Evolutionary conservation across 352 stramenopile genomes (phyloP).

Genomic region (Pythium angustatum): DNA sequence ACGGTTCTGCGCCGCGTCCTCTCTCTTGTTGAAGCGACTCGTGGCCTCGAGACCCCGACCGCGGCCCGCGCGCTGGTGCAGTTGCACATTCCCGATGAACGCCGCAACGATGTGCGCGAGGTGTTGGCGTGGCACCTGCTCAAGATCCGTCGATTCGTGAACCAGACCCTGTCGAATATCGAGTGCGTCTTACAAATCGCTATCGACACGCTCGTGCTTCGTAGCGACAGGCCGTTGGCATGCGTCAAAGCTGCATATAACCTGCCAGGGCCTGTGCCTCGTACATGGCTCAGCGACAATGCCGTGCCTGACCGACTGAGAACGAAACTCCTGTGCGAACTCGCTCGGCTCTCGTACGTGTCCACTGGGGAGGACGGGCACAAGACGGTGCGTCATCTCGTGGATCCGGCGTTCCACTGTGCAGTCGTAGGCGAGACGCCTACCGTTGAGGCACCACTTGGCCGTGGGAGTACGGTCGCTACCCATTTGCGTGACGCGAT

Average conservation of each 20-base stretch:
- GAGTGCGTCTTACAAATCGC: neutral
- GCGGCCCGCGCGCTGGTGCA: neutral
- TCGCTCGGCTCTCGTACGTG: neutral
- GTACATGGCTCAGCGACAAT: neutral
- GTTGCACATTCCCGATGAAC: neutral
- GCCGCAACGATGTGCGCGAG: neutral
- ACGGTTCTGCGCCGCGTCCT: too few relatives aligned
- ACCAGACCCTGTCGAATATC: neutral
- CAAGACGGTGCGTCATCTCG: neutral
- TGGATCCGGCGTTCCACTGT: neutral
- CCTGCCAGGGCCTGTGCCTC: neutral
- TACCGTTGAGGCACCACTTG: neutral
- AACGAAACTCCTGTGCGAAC: neutral
- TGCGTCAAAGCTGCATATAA: neutral
- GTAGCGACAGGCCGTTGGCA: neutral
- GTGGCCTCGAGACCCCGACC: too few relatives aligned
- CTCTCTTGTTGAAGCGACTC: neutral
- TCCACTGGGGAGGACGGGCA: neutral
- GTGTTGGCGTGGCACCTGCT: neutral
- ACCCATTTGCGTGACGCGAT: neutral
- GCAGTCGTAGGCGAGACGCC: neutral
- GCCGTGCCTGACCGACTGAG: neutral
- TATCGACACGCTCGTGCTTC: neutral
- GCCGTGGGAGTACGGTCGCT: neutral
- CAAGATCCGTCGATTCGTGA: neutral